Percentiles rank a stretch among this genome's conserved stretches.
Evolutionary conservation across 805 yeast species (phyloP).

Genomic region (Tetrapisispora namnaoensis): DNA sequence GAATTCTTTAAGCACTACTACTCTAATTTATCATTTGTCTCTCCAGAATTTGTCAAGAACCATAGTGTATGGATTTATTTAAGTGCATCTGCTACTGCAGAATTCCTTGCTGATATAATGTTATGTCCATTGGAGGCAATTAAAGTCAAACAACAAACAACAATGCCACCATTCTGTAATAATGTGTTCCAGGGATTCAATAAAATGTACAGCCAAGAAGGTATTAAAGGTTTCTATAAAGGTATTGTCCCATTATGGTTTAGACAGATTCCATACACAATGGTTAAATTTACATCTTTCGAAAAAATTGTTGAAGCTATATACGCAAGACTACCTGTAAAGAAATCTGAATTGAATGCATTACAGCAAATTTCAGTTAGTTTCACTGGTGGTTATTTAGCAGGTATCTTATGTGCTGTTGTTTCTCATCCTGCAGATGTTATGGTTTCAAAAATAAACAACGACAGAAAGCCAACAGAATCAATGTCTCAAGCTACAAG

Average conservation of each 20-base stretch:
- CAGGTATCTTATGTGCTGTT: slow-evolving; percentile 93
- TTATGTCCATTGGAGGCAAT: slow-evolving; percentile 94
- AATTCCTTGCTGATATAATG: slow-evolving; percentile 80
- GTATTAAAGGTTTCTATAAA: slow-evolving; percentile 67
- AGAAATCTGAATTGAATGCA: slow-evolving; percentile 59
- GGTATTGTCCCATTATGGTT: slow-evolving; percentile 91
- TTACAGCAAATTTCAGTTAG: slow-evolving; percentile 89
- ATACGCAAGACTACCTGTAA: slow-evolving; percentile 62
- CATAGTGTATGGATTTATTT: slow-evolving; percentile 68
- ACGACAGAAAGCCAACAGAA: slow-evolving; percentile 56
- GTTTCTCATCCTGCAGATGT: slow-evolving; percentile 99
- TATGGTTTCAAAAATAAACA: slow-evolving; percentile 87
- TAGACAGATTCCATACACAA: slow-evolving; percentile 96
- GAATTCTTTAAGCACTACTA: slow-evolving; percentile 82
- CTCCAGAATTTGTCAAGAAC: slow-evolving; percentile 43
- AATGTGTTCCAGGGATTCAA: slow-evolving; percentile 56
- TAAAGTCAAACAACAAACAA: slow-evolving; percentile 89
- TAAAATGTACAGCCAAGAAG: slow-evolving; percentile 57
- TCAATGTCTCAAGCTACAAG: slow-evolving; percentile 53
- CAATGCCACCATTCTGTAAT: slow-evolving; percentile 74
- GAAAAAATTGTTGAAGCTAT: slow-evolving; percentile 82
- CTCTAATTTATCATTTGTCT: slow-evolving; percentile 57
- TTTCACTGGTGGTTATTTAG: slow-evolving; percentile 91
- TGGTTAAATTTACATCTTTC: slow-evolving; percentile 93
- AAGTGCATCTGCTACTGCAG: slow-evolving; percentile 88